These are phyloP conservation scores for Salix suchowensis DNA, from an alignment of 345 rosid genomes.

Conservation along the genomic window DNA sequence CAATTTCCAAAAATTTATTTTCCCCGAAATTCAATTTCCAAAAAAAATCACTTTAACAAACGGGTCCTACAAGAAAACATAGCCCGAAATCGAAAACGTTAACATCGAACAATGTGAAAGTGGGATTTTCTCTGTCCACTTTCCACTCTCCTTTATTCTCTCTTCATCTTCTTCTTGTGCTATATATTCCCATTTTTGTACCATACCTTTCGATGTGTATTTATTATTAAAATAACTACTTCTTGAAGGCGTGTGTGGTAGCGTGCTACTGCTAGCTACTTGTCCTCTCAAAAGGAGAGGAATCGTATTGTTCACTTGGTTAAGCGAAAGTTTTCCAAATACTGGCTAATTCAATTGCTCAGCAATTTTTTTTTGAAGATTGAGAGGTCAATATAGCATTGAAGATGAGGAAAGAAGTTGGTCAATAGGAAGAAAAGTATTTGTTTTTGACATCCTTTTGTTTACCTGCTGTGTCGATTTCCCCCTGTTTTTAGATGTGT, in stretches of 20 bases:
- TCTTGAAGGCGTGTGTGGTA: conserved; percentile 1
- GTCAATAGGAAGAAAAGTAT: background rate
- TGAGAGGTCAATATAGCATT: background rate
- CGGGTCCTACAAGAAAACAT: too few species aligned
- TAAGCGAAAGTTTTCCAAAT: conserved; percentile 28
- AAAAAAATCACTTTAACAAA: too few species aligned
- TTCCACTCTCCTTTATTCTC: background rate
- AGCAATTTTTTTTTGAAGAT: background rate
- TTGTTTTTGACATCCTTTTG: background rate
- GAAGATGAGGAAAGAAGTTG: background rate
- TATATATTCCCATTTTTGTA: background rate
- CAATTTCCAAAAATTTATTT: too few species aligned
- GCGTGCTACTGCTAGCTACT: conserved; percentile 22
- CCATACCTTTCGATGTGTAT: background rate
- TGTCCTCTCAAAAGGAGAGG: conserved; percentile 4
- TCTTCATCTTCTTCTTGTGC: background rate
- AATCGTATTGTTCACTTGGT: conserved; percentile 26
- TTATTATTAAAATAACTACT: background rate
- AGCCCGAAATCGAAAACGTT: background rate
- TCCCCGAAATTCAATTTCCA: too few species aligned
- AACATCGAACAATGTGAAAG: background rate
- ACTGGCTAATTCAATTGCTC: conserved; percentile 18
- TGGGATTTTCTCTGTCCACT: too few species aligned
- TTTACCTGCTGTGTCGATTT: background rate
- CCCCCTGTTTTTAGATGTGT: background rate